Conservation (phyloP, 192 early-diverging fungal genomes). For the Blastocladiella britannica region DNA sequence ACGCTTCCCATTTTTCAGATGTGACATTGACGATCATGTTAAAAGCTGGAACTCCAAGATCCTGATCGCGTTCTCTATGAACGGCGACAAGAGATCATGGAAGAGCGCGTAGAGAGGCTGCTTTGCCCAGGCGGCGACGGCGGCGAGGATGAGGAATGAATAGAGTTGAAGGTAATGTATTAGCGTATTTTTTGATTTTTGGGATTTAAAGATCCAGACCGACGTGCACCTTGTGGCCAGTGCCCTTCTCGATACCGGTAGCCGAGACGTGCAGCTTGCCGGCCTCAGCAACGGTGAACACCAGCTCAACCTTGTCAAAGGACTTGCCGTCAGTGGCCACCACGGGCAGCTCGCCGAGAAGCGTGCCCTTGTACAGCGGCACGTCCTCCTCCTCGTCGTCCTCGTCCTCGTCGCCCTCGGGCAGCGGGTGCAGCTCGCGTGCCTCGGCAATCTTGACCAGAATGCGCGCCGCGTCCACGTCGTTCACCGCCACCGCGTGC, state of each 20-base stretch:
- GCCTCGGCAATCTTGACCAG: background rate
- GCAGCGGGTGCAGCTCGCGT: background rate
- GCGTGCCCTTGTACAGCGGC: background rate
- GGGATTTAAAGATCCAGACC: background rate
- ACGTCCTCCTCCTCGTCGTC: background rate
- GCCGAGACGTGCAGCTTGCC: conserved; percentile 1
- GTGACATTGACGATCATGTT: background rate
- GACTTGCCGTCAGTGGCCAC: background rate
- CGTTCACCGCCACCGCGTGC: conserved; percentile 49
- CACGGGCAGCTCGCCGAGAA: background rate
- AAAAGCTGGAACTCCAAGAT: background rate
- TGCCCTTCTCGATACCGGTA: background rate
- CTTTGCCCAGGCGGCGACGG: background rate
- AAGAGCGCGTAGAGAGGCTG: background rate
- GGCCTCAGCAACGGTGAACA: background rate
- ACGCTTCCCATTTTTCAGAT: no score
- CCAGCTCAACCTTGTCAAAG: background rate
- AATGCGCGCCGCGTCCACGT: conserved; percentile 23
- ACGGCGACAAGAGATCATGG: background rate
- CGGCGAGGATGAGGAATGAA: no score
- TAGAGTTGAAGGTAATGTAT: no score
- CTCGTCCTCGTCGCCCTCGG: background rate
- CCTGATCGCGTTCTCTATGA: background rate
- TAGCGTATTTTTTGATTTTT: no score
- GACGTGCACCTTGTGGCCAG: background rate